These are phyloP conservation scores for Talaromyces albobiverticillius DNA, from an alignment of 2,329 filamentous ascomycete genomes.

Conservation along the genomic window DNA sequence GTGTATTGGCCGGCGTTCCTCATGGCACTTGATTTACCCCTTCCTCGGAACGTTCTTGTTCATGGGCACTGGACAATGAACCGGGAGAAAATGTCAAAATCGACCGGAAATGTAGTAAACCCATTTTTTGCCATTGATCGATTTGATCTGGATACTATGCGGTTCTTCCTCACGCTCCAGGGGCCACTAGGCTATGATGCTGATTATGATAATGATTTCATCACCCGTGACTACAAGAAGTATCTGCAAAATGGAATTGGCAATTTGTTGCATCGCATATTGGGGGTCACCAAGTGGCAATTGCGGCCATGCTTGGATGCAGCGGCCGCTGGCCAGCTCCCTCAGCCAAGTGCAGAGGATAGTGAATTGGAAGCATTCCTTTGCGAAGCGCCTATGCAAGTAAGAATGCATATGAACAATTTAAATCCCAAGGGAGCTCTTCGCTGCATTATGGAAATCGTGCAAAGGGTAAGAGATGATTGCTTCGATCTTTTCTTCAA, in stretches of 20 bases:
- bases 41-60: slow-evolving; percentile 76
- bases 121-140: slow-evolving; percentile 87
- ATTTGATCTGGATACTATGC: slow-evolving; percentile 82
- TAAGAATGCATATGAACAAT: slow-evolving; percentile 58
- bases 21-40: slow-evolving; percentile 76
- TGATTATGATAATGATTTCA: slow-evolving; percentile 76
- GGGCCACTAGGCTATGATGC: slow-evolving; percentile 75
- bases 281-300: slow-evolving; percentile 67
- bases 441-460: slow-evolving; percentile 59
- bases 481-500: background rate
- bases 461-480: slow-evolving; percentile 53
- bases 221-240: slow-evolving; percentile 76
- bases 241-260: slow-evolving; percentile 74
- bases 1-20: slow-evolving; percentile 98
- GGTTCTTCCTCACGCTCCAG: slow-evolving; percentile 82
- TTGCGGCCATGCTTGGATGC: slow-evolving; percentile 57
- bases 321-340: slow-evolving; percentile 27
- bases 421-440: slow-evolving; percentile 66
- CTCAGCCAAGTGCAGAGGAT: slow-evolving; percentile 28
- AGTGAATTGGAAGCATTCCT: slow-evolving; percentile 41
- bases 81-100: slow-evolving; percentile 93
- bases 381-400: slow-evolving; percentile 36
- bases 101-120: slow-evolving; percentile 89
- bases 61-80: slow-evolving; percentile 97
- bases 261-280: slow-evolving; percentile 72